phyloP scores from a whole-genome alignment of 1,284 basidiomycete genomes.

The Moniliella sp. region DNA sequence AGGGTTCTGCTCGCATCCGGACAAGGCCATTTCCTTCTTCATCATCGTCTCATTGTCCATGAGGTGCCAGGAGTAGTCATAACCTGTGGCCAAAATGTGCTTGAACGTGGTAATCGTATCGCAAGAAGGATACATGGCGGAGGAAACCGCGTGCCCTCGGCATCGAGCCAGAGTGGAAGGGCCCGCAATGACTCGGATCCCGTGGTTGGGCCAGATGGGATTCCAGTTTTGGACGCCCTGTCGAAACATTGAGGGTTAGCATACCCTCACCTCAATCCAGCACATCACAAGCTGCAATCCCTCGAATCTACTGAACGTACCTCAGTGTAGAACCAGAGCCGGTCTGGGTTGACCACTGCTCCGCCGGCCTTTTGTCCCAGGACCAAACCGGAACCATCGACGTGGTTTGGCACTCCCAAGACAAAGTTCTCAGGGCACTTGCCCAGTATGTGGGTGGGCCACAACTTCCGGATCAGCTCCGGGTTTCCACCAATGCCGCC shows the following conservation, averaged over 20 bases:
- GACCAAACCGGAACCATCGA: conserved; percentile 4
- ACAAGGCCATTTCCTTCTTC: conserved; percentile 5
- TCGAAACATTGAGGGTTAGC: too few relatives aligned
- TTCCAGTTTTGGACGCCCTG: conserved; percentile 6
- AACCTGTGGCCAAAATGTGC: conserved; percentile 4
- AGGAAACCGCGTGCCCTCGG: conserved; percentile 5
- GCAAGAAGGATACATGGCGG: conserved; percentile 5
- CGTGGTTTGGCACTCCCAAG: conserved; percentile 6
- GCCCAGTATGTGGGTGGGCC: conserved; percentile 4
- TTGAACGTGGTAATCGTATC: conserved; percentile 5
- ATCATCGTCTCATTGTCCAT: conserved; percentile 5
- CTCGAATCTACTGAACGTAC: too few relatives aligned
- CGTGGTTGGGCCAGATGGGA: conserved; percentile 7
- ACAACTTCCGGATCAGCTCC: conserved; percentile 5
- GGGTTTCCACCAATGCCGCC: conserved; percentile 7
- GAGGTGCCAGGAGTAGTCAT: conserved; percentile 7
- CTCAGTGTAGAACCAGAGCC: conserved; percentile 8
- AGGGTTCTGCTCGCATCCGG: conserved; percentile 6
- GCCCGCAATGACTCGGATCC: conserved; percentile 6
- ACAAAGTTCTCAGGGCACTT: conserved; percentile 3
- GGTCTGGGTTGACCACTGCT: conserved; percentile 4
- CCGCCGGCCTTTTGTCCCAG: conserved; percentile 5
- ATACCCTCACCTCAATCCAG: too few relatives aligned
- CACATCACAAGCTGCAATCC: too few relatives aligned
- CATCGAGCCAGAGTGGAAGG: conserved; percentile 8